Base-by-base conservation (phyloP, 352 stramenopile species). In the Phytophthora lateralis region DNA sequence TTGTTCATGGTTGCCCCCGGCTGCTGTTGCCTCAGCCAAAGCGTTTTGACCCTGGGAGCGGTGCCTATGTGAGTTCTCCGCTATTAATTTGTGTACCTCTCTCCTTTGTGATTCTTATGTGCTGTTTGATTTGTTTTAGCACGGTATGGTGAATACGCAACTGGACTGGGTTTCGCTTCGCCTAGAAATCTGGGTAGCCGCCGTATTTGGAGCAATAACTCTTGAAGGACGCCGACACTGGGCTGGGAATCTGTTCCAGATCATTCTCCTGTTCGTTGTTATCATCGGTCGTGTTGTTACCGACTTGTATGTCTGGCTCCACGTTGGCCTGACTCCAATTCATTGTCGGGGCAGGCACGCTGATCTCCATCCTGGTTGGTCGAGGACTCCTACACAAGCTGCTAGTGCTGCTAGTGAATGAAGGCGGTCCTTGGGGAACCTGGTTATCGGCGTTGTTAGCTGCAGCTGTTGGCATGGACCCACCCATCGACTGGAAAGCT, bases 171-270 rank as follows among this genome's bases (percentile, higher is more conserved):
- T 37, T 11, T 52, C 45, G 6, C 32, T 18, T 18, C 41, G 4
- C 41, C 54, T 56, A 87, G 10, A 63, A 51, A 14, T 91, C 82
- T 51, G 84, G 78, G 34, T 95, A 95, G 14, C 86, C 86, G 38
- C 86, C 86, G 48, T 95, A 95, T 60, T 93, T 95, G 20, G 86
- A 95, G 79, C 86, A 95, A 42, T 92, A 93, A 52, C 76, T 80
- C 58, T 85, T 89, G 71, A 91, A 90, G 17, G 78, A 75, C 39
- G 73, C 68, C 43, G 65, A 66, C 21, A 63, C 69, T 10, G 76
- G 66, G 15, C 63, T 80, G 12, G 62, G 21, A 10, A 64, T 24
- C 20, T 69, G 62, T 6, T 80, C 60, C 7, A 53, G 56, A 21
- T 59, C 49, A 51, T 50, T 54, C 17, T 60, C 47, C 14, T 55